These are phyloP conservation scores for Colletotrichum orbiculare DNA, from an alignment of 2,329 filamentous ascomycete species.

Conservation along the genomic window DNA sequence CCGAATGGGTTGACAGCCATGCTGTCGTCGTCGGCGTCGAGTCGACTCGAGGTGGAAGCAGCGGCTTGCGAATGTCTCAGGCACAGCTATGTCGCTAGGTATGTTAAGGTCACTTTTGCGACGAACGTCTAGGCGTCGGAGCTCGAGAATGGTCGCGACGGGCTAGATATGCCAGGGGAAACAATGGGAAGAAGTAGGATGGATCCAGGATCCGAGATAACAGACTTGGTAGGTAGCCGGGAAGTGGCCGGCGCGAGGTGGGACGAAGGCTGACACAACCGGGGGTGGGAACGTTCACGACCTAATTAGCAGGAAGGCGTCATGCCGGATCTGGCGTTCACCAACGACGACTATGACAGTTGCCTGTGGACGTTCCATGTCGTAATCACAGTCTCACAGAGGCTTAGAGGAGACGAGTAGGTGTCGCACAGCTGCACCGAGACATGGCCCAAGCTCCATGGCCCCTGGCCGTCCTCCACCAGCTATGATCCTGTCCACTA, in stretches of 20 bases:
- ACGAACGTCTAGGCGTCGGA: too few species aligned
- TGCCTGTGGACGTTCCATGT: constrained; percentile 20
- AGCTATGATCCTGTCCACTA: background rate
- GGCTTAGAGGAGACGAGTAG: too few species aligned
- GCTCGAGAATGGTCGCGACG: too few species aligned
- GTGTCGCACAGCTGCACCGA: background rate
- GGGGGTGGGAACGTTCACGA: constrained; percentile 9
- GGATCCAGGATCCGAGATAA: background rate
- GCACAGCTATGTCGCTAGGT: too few species aligned
- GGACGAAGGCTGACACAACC: background rate
- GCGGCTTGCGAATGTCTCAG: background rate
- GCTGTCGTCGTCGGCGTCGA: constrained; percentile 1
- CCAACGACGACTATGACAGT: background rate
- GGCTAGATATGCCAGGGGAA: too few species aligned
- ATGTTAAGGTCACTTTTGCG: too few species aligned
- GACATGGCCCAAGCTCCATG: constrained; percentile 48
- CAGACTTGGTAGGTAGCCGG: background rate
- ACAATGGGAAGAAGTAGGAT: too few species aligned
- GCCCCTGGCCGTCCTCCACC: constrained; percentile 40
- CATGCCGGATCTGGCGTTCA: constrained; percentile 20
- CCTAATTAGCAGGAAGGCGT: constrained; percentile 15
- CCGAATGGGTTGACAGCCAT: constrained; percentile 65
- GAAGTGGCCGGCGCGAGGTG: background rate
- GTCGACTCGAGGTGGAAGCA: background rate
- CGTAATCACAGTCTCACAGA: background rate